A percentile compares a stretch with the other conserved stretches of the same genome.
phyloP scores from a whole-genome alignment of 495 filamentous ascomycete genomes.

The Pseudomonodictys pantanalensis region DNA sequence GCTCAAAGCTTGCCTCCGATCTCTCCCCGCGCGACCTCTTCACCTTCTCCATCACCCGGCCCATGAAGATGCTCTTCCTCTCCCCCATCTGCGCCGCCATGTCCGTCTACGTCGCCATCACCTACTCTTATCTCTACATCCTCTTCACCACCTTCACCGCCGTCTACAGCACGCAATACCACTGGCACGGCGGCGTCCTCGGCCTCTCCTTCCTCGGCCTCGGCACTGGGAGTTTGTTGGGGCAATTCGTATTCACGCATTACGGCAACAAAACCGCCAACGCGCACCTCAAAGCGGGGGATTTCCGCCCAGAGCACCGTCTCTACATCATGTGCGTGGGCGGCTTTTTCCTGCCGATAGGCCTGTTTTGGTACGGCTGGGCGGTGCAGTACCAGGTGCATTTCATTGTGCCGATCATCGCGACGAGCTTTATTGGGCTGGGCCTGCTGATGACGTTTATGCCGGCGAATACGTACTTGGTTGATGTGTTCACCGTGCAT shows the following conservation, averaged over 20 bases:
- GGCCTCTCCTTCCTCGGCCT: conserved; percentile 40
- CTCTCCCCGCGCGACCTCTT: conserved; percentile 40
- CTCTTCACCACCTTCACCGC: conserved; percentile 70
- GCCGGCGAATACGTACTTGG: conserved; percentile 37
- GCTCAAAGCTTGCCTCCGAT: conserved; percentile 39
- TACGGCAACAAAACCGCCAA: conserved; percentile 28
- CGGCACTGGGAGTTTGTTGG: conserved; percentile 35
- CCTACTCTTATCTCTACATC: conserved; percentile 77
- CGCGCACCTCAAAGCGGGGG: conserved; percentile 23
- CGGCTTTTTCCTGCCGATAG: conserved; percentile 33
- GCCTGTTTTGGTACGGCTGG: conserved; percentile 43
- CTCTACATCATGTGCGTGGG: conserved; percentile 34
- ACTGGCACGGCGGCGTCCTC: conserved; percentile 30
- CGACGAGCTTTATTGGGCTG: conserved; percentile 34
- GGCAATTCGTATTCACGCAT: conserved; percentile 32
- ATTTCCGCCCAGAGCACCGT: conserved; percentile 38
- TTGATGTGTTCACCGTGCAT: conserved; percentile 36
- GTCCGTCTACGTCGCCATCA: conserved; percentile 69
- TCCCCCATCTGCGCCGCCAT: conserved; percentile 64
- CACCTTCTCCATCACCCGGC: conserved; percentile 48
- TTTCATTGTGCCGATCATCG: conserved; percentile 38
- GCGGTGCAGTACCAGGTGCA: conserved; percentile 33
- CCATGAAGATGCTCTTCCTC: conserved; percentile 51
- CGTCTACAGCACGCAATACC: conserved; percentile 58
- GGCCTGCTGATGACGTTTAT: conserved; percentile 38